These are phyloP conservation scores for Vigna unguiculata DNA, from an alignment of 306 rosid species.

Conservation along the genomic window DNA sequence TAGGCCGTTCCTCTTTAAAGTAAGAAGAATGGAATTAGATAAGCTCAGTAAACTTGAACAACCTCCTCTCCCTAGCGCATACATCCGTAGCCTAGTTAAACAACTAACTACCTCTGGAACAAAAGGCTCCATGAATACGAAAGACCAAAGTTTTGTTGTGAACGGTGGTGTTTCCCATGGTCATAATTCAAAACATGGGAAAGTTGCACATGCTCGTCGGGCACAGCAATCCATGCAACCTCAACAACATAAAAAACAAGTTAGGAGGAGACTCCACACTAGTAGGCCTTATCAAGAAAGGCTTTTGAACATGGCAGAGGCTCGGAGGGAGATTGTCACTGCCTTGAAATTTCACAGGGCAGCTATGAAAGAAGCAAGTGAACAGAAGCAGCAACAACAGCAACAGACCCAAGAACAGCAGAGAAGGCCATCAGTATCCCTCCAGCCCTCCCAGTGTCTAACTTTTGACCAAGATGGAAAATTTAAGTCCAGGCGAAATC, in stretches of 20 bases:
- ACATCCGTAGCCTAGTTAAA: conserved; percentile 75
- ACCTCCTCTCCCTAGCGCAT: conserved; percentile 70
- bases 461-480: conserved; percentile 58
- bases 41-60: conserved; percentile 49
- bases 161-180: conserved; percentile 37
- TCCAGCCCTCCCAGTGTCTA: conserved; percentile 47
- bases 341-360: conserved; percentile 95
- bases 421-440: conserved; percentile 36
- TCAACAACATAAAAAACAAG: conserved; percentile 73
- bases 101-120: conserved; percentile 68
- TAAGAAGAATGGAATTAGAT: conserved; percentile 61
- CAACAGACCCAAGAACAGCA: conserved; percentile 47
- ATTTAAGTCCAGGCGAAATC: conserved; percentile 63
- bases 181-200: conserved; percentile 46
- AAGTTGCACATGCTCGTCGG: conserved; percentile 46
- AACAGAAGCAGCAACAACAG: conserved; percentile 58
- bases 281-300: conserved; percentile 79
- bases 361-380: conserved; percentile 76
- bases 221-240: conserved; percentile 49
- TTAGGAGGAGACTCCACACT: conserved; percentile 81
- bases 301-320: conserved; percentile 91
- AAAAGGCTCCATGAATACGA: conserved; percentile 56
- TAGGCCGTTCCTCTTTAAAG: conserved; percentile 47
- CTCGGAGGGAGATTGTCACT: conserved; percentile 86
- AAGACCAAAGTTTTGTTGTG: conserved; percentile 44